Percentiles rank a stretch among this genome's conserved stretches.
These are phyloP conservation scores for Lactarius quietus DNA, from an alignment of 768 basidiomycete genomes.

Conservation along the genomic window DNA sequence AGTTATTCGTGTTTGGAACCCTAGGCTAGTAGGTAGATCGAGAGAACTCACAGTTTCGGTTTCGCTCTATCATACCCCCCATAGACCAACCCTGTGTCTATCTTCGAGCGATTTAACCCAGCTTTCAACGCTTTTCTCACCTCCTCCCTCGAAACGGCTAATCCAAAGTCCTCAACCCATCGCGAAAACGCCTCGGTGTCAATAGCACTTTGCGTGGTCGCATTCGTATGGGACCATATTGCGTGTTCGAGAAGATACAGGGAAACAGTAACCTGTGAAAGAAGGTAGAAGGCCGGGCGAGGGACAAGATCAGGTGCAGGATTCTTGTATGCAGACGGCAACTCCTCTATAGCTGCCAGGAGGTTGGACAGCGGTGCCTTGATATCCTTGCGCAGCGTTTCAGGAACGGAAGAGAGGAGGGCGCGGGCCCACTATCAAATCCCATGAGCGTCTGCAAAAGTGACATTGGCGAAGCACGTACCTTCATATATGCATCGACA, in stretches of 20 bases:
- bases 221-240: constrained; percentile 47
- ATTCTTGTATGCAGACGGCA: constrained; percentile 40
- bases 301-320: constrained; percentile 48
- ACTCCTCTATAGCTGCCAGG: constrained; percentile 37
- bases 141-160: constrained; percentile 31
- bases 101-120: neutral
- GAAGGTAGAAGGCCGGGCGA: constrained; percentile 55
- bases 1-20: neutral
- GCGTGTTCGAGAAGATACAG: constrained; percentile 66
- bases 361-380: constrained; percentile 31
- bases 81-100: neutral
- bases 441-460: neutral
- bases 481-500: constrained; percentile 47
- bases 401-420: constrained; percentile 43
- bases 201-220: constrained; percentile 32
- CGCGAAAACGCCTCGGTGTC: constrained; percentile 53
- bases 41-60: constrained; percentile 1
- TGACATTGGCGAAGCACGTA: constrained; percentile 32
- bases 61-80: neutral
- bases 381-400: constrained; percentile 33
- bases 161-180: constrained; percentile 45
- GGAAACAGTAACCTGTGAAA: constrained; percentile 52
- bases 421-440: constrained; percentile 49
- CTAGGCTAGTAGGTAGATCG: neutral
- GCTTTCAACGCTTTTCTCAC: constrained; percentile 23